Evolutionary conservation across 73 alveolate species (phyloP).

Genomic region (Halteria grandinella): DNA sequence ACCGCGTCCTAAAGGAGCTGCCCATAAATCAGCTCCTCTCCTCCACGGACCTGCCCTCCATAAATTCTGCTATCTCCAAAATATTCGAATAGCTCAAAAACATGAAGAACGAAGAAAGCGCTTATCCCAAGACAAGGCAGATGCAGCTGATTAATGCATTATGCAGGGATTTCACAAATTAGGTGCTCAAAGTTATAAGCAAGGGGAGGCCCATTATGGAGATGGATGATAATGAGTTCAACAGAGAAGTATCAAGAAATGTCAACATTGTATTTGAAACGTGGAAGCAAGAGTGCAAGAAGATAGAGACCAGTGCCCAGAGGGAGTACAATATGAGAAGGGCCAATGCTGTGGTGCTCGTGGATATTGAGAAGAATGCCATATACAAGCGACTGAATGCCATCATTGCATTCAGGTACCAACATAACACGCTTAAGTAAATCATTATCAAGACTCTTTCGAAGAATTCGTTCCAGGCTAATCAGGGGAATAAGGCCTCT

Average conservation of each 20-base stretch:
- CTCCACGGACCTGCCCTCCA: conserved; percentile 80
- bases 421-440: conserved; percentile 88
- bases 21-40: conserved; percentile 84
- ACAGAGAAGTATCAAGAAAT: conserved; percentile 43
- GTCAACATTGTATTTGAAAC: conserved; percentile 58
- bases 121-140: conserved; percentile 81
- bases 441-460: conserved; percentile 81
- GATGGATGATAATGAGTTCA: conserved; percentile 70
- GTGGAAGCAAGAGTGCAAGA: conserved; percentile 62
- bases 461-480: conserved; percentile 63
- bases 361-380: conserved; percentile 69
- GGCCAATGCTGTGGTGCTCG: conserved; percentile 44
- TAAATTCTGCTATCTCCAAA: conserved; percentile 70
- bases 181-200: conserved; percentile 77
- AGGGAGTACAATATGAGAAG: no score
- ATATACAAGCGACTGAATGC: conserved; percentile 84
- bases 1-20: conserved; percentile 87
- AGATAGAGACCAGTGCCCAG: conserved; percentile 50
- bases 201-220: conserved; percentile 60
- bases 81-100: conserved; percentile 79
- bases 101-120: conserved; percentile 40
- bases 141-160: conserved; percentile 83
- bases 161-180: conserved; percentile 83
- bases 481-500: conserved; percentile 41
- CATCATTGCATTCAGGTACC: conserved; percentile 82